A percentile compares a stretch with the other conserved stretches of the same genome.
These are phyloP conservation scores for Phytophthora capsici DNA, from an alignment of 352 stramenopile genomes.

Conservation along the genomic window DNA sequence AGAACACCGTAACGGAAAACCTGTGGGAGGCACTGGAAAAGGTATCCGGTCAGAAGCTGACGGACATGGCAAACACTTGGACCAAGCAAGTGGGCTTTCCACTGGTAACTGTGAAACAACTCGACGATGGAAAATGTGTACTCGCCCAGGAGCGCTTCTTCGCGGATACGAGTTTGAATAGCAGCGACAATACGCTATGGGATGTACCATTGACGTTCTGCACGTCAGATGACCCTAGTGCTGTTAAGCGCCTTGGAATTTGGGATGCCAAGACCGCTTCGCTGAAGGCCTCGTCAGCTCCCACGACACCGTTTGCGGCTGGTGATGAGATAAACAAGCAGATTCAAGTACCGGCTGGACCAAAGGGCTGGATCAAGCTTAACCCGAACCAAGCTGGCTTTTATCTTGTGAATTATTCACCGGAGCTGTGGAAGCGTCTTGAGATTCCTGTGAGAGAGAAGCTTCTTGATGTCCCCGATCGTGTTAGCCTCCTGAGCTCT, in stretches of 20 bases:
- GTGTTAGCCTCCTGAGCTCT: constrained; percentile 93
- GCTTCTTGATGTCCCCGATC: constrained; percentile 82
- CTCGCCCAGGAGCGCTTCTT: constrained; percentile 95
- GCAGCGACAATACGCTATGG: constrained; percentile 81
- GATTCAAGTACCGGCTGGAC: constrained; percentile 53
- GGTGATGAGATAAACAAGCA: constrained; percentile 88
- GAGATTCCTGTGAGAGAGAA: constrained; percentile 57
- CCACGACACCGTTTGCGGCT: constrained; percentile 55
- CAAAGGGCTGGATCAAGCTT: constrained; percentile 93
- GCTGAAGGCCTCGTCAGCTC: constrained; percentile 8
- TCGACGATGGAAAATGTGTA: constrained; percentile 66
- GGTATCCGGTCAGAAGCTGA: constrained; percentile 89
- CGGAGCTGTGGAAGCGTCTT: constrained; percentile 86
- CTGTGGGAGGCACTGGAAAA: constrained; percentile 95
- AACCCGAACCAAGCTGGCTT: constrained; percentile 96
- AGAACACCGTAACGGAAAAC: constrained; percentile 96
- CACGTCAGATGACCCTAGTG: constrained; percentile 48
- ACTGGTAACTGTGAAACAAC: constrained; percentile 82
- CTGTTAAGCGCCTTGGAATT: constrained; percentile 68
- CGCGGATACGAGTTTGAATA: constrained; percentile 77
- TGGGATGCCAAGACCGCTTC: constrained; percentile 64
- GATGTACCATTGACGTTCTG: constrained; percentile 86
- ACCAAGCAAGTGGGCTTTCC: constrained; percentile 96
- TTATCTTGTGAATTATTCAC: constrained; percentile 94
- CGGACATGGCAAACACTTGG: constrained; percentile 94